Evolutionary conservation across 2,329 filamentous ascomycete species (phyloP), one percentile per base, ranked within the genome.

Genomic region (Bipolaris zeicola): DNA sequence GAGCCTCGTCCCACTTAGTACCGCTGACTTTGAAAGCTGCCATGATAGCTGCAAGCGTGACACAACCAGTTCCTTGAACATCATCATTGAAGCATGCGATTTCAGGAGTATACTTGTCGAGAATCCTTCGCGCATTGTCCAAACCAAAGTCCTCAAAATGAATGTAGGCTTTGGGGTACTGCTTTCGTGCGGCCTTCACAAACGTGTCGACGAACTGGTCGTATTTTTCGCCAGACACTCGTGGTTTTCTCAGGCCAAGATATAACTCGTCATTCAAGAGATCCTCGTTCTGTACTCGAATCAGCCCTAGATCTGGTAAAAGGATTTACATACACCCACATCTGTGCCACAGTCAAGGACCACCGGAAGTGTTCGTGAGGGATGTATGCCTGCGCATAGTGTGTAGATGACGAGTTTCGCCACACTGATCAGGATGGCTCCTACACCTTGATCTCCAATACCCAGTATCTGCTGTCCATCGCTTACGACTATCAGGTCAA

Each of bases 91-190:
- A 96, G 73, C 91, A 96, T 0, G 92, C 83, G 6, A 94, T 88
- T 47, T 89, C 70, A 0, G 87, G 82, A 1, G 88, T 85, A 67
- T 95, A 96, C 34, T 82, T 84, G 57, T 96, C 90, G 0, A 96
- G 81, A 2, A 96, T 84, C 3, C 90, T 84, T 28, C 89, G 82
- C 0, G 91, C 90, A 67, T 96, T 96, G 1, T 76, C 75, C 0
- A 96, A 77, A 0, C 91, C 92, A 77, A 96, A 96, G 69, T 96
- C 92, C 68, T 96, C 91, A 70, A 96, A 96, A 69, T 96, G 92
- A 18, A 96, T 88, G 66, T 93, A 94, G 0, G 92, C 91, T 43
- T 83, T 87, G 0, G 92, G 92, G 58, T 89, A 96, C 1, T 87
- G 81, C 64, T 88, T 86, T 42, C 87, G 81, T 0, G 88, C 88